Conservation (phyloP, 2,329 filamentous ascomycete genomes). For the Penicillium fuscoglaucum region DNA sequence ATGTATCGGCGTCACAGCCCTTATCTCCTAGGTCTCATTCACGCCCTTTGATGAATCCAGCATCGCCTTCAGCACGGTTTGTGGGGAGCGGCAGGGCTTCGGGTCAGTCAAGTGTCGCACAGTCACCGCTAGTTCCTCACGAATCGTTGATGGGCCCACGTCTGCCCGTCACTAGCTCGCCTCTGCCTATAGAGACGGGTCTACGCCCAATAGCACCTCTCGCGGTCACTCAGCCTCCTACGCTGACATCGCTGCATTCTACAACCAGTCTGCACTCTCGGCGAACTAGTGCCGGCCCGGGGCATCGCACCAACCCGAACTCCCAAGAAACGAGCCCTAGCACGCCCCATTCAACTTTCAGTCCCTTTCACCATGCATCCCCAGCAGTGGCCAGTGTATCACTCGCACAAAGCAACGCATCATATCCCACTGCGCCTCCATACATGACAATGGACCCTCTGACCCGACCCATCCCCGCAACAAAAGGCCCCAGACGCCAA, state of each 20-base stretch:
- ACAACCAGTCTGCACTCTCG: constrained; percentile 36
- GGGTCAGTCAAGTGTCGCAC: constrained; percentile 34
- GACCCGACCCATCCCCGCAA: constrained; percentile 26
- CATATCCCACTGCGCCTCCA: constrained; percentile 22
- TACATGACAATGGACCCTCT: constrained; percentile 31
- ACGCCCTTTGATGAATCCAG: constrained; percentile 36
- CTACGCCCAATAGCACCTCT: constrained; percentile 26
- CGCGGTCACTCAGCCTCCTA: constrained; percentile 16
- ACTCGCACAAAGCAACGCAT: constrained; percentile 18
- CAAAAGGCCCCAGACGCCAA: constrained; percentile 21
- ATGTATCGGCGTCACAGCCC: constrained; percentile 29
- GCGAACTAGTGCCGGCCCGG: constrained; percentile 33
- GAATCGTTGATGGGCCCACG: constrained; percentile 33
- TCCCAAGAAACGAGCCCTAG: constrained; percentile 40
- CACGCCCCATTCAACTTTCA: constrained; percentile 36
- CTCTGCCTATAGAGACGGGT: constrained; percentile 28
- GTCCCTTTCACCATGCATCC: constrained; percentile 33
- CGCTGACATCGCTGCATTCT: constrained; percentile 32
- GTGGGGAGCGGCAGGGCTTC: constrained; percentile 29
- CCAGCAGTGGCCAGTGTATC: constrained; percentile 29
- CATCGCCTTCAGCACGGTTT: constrained; percentile 41
- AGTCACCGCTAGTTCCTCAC: constrained; percentile 38
- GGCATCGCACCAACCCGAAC: constrained; percentile 30
- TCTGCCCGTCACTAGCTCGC: constrained; percentile 27
- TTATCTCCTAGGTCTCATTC: constrained; percentile 35